Base-by-base conservation (phyloP, 2,329 filamentous ascomycete genomes). In the Sporothrix brasiliensis region DNA sequence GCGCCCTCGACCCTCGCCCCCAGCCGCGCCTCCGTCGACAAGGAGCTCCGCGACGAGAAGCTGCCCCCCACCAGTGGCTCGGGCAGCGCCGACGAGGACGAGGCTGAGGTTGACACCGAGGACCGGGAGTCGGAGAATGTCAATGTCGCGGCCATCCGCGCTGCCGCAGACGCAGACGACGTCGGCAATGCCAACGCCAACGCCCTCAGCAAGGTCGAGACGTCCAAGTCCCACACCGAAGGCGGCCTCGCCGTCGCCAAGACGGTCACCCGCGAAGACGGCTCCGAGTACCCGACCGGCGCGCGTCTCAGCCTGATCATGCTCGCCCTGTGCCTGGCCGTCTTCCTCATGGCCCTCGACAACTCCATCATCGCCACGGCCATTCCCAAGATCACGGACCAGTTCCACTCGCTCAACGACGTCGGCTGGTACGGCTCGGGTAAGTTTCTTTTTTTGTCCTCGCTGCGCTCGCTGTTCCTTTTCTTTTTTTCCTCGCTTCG, bases 331-430 rank as follows among this genome's bases (percentile, higher is more conserved):
- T 83, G 80, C 71, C 74, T 84, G 24, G 79, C 78, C 54, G 81
- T 84, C 9, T 83, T 84, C 70, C 76, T 83, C 52, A 80, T 83
- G 76, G 81, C 81, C 3, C 75, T 84, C 16, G 82, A 76, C 70
- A 74, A 74, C 50, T 72, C 73, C 1, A 79, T 79, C 66, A 77
- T 79, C 56, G 76, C 78, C 4, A 79, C 78, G 6, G 78, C 78
- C 52, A 79, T 80, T 60, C 78, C 78, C 39, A 78, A 77, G 68
- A 79, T 80, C 66, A 79, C 78, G 1, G 75, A 77, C 73, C 74
- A 78, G 61, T 78, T 80, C 74, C 76, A 80, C 60, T 76, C 79
- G 54, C 76, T 82, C 0, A 76, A 76, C 24, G 81, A 83, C 70
- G 78, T 83, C 13, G 80, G 79, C 68, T 83, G 81, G 81, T 83